These are phyloP conservation scores for Leccinum disarticulatum DNA, from an alignment of 768 basidiomycete genomes.

Conservation along the genomic window DNA sequence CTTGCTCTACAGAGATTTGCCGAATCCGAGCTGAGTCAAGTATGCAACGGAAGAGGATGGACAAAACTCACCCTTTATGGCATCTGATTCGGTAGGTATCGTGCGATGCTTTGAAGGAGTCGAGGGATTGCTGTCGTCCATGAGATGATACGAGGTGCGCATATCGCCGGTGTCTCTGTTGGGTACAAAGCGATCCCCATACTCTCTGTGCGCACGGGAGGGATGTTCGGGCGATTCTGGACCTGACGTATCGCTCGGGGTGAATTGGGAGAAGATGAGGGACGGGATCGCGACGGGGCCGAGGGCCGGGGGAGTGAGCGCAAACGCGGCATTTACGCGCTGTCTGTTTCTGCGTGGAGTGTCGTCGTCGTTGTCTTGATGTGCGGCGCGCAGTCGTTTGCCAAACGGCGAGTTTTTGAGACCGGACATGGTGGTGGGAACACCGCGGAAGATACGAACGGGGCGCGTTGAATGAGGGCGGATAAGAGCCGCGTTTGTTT, in stretches of 20 bases:
- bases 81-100: slow-evolving; percentile 70
- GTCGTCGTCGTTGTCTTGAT: slow-evolving; percentile 57
- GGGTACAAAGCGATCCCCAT: slow-evolving; percentile 64
- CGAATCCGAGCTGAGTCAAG: slow-evolving; percentile 6
- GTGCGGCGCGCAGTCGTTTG: slow-evolving; percentile 74
- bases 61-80: slow-evolving; percentile 59
- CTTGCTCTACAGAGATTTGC: slow-evolving; percentile 62
- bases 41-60: not conserved
- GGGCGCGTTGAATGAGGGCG: not conserved
- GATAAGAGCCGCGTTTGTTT: slow-evolving; percentile 3
- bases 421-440: slow-evolving; percentile 56
- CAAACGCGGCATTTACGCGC: slow-evolving; percentile 56
- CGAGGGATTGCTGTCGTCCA: slow-evolving; percentile 53
- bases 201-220: slow-evolving; percentile 39
- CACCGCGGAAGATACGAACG: not conserved
- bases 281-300: slow-evolving; percentile 52
- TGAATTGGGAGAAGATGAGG: slow-evolving; percentile 51
- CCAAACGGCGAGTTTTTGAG: slow-evolving; percentile 86
- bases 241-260: slow-evolving; percentile 49
- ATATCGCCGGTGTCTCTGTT: slow-evolving; percentile 58
- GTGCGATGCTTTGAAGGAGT: slow-evolving; percentile 62
- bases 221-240: slow-evolving; percentile 43
- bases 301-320: slow-evolving; percentile 33
- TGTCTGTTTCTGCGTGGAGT: slow-evolving; percentile 51
- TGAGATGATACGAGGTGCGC: slow-evolving; percentile 60